A percentile compares a stretch with the other conserved stretches of the same genome.
phyloP scores from a whole-genome alignment of 768 basidiomycete genomes.

The Tephrocybe sp. region DNA sequence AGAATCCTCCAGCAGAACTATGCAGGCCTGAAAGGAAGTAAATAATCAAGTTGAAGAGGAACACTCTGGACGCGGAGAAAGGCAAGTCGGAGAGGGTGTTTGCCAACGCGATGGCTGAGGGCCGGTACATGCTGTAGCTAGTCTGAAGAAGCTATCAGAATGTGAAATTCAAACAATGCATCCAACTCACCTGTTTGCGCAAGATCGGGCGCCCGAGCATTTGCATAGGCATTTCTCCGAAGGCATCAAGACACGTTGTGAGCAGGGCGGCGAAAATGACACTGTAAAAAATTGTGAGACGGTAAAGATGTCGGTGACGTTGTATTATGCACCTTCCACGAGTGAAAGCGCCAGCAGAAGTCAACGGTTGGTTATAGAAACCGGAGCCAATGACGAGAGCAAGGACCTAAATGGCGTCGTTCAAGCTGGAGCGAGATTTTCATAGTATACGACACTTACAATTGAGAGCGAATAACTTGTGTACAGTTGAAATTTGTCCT shows the following conservation, averaged over 20 bases:
- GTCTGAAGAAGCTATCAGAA: conserved; percentile 32
- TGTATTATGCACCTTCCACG: conserved; percentile 58
- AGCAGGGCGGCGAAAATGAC: conserved; percentile 74
- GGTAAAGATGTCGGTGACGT: neutral
- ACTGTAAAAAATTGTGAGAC: conserved; percentile 21
- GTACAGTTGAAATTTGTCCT: conserved; percentile 76
- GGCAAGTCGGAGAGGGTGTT: conserved; percentile 71
- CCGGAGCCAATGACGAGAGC: conserved; percentile 73
- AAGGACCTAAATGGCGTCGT: conserved; percentile 34
- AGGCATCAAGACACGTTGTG: conserved; percentile 69
- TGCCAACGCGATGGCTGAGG: conserved; percentile 62
- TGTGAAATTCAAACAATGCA: neutral
- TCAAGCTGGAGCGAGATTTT: neutral
- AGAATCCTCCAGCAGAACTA: conserved; percentile 43
- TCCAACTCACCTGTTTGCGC: conserved; percentile 50
- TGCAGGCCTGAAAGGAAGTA: conserved; percentile 67
- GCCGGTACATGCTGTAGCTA: conserved; percentile 63
- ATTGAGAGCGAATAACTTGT: conserved; percentile 67
- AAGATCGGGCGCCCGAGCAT: conserved; percentile 81
- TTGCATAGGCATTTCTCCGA: conserved; percentile 73
- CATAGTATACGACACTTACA: conserved; percentile 35
- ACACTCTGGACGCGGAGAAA: conserved; percentile 57
- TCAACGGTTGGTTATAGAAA: conserved; percentile 70
- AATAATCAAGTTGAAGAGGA: conserved; percentile 63
- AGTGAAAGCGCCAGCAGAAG: conserved; percentile 83